Conservation (phyloP, 1,284 basidiomycete genomes). For the Malassezia nana region DNA sequence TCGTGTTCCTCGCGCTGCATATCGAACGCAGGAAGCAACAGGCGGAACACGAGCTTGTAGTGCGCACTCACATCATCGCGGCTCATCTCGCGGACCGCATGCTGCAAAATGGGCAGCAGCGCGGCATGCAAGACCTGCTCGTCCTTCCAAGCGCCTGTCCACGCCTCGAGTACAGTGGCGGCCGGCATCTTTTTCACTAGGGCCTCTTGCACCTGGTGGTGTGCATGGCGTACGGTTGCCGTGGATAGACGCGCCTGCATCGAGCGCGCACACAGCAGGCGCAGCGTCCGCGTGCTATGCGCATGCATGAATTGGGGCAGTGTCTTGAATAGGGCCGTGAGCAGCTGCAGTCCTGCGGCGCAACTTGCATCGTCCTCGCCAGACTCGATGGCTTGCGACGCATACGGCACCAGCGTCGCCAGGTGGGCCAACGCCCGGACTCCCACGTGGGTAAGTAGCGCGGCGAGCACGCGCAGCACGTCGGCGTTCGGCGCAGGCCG, state of each 20-base stretch:
- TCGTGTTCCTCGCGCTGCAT: constrained; percentile 51
- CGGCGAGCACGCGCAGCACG: constrained; percentile 22
- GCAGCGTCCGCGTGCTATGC: constrained; percentile 22
- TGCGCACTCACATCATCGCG: constrained; percentile 56
- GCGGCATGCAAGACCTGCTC: background rate
- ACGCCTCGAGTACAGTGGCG: constrained; percentile 7
- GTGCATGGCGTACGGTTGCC: background rate
- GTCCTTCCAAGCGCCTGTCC: constrained; percentile 6
- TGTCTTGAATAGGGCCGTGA: constrained; percentile 30
- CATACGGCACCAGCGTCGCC: constrained; percentile 25
- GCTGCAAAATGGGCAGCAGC: constrained; percentile 34
- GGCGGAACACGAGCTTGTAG: constrained; percentile 64
- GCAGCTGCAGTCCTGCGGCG: constrained; percentile 27
- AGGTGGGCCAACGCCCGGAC: constrained; percentile 44
- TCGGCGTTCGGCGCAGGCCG: constrained; percentile 4
- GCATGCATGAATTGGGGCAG: constrained; percentile 42
- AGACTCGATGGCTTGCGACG: background rate
- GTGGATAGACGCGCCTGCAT: constrained; percentile 10
- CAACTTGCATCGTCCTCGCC: constrained; percentile 9
- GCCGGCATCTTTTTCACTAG: constrained; percentile 15
- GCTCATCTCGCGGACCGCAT: constrained; percentile 30
- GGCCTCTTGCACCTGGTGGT: constrained; percentile 12
- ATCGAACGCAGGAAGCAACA: constrained; percentile 73
- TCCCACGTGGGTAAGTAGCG: constrained; percentile 31
- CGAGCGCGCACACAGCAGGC: constrained; percentile 22